Conservation (phyloP, 768 basidiomycete species). For the Lactarius vividus region DNA sequence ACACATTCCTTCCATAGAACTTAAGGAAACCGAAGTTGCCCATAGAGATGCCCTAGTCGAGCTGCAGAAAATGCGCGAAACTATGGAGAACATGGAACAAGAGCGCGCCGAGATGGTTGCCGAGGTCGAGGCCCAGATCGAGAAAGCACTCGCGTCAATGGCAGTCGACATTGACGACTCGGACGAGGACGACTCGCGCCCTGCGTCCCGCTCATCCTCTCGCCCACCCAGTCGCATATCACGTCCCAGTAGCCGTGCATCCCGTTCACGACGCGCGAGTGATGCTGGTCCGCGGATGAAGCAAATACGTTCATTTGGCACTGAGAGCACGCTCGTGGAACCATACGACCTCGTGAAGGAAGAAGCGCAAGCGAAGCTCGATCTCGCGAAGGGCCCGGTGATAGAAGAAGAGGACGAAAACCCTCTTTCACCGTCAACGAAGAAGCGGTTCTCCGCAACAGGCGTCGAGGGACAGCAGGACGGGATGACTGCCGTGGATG, state of each 20-base stretch:
- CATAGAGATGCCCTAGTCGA: constrained; percentile 80
- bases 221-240: constrained; percentile 21
- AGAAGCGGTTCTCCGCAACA: constrained; percentile 79
- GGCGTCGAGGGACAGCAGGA: constrained; percentile 64
- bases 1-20: constrained; percentile 46
- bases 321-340: constrained; percentile 79
- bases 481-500: constrained; percentile 83
- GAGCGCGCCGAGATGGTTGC: constrained; percentile 88
- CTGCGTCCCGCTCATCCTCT: constrained; percentile 31
- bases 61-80: constrained; percentile 76
- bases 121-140: constrained; percentile 91
- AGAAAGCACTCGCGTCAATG: constrained; percentile 82
- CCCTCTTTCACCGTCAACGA: constrained; percentile 42
- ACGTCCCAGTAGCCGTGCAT: constrained; percentile 53
- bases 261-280: constrained; percentile 54
- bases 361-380: constrained; percentile 47
- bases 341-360: constrained; percentile 43
- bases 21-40: constrained; percentile 76
- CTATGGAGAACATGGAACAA: constrained; percentile 85
- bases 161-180: constrained; percentile 76
- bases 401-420: constrained; percentile 45
- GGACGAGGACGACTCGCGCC: constrained; percentile 69
- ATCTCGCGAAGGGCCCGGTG: constrained; percentile 54
- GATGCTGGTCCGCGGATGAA: constrained; percentile 51
- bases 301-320: constrained; percentile 67